Percentiles rank a stretch among this genome's conserved stretches.
Evolutionary conservation across 306 rosid genomes (phyloP).

Genomic region (Prunus mume): DNA sequence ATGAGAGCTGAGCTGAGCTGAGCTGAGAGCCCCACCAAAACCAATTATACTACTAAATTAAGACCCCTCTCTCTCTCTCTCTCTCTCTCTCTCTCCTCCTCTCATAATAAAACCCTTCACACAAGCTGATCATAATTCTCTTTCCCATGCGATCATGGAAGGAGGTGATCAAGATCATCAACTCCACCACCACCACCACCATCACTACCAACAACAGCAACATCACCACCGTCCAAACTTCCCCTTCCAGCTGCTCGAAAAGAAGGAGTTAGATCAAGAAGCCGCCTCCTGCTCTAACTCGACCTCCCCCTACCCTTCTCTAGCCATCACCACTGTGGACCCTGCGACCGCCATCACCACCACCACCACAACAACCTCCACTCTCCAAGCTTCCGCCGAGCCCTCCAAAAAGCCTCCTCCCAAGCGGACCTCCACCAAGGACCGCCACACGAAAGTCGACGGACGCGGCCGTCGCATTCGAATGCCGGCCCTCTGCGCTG

Average conservation of each 20-base stretch:
- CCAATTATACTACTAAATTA: conserved; percentile 13
- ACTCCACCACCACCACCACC: conserved; percentile 53
- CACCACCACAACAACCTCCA: conserved; percentile 1
- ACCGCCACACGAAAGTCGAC: conserved; percentile 87
- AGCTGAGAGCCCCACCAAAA: conserved; percentile 13
- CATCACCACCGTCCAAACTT: conserved; percentile 65
- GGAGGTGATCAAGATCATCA: conserved; percentile 63
- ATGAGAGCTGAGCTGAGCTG: background rate
- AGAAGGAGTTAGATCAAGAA: conserved; percentile 62
- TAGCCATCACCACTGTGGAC: conserved; percentile 21
- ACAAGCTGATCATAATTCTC: background rate
- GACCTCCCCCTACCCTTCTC: conserved; percentile 24
- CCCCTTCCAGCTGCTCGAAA: conserved; percentile 84
- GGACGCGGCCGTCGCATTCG: conserved; percentile 91
- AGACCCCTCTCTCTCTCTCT: background rate
- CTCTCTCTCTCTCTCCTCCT: background rate
- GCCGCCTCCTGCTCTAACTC: conserved; percentile 62
- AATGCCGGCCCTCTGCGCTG: conserved; percentile 92
- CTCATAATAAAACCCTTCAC: conserved; percentile 10
- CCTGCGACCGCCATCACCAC: conserved; percentile 18
- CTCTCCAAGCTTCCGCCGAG: conserved; percentile 21
- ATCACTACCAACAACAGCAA: conserved; percentile 25
- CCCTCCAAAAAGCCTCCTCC: conserved; percentile 67
- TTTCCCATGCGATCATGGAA: conserved; percentile 78
- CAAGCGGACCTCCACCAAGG: conserved; percentile 73